Evolutionary conservation across 2,329 filamentous ascomycete species (phyloP), one percentile per base, ranked within the genome.

Genomic region (Hirsutella thompsonii): DNA sequence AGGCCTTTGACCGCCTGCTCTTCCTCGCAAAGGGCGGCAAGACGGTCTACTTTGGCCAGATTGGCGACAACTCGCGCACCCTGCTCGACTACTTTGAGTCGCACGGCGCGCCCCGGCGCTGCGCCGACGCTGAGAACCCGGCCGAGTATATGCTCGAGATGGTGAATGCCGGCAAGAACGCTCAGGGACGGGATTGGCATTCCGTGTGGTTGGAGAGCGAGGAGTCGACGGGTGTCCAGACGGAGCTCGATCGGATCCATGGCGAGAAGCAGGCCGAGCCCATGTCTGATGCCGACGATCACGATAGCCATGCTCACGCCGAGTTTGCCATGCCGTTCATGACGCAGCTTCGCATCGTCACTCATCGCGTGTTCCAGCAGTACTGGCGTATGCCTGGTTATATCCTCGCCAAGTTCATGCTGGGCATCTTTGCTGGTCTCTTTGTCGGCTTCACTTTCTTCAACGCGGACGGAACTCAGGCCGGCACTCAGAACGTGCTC

Each of bases 381-480:
- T 89, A 89, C 67, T 90, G 85, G 83, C 74, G 85, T 36, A 85
- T 78, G 42, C 85, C 85, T 0, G 68, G 69, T 10, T 92, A 92
- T 60, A 78, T 92, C 52, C 83, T 85, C 58, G 74, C 82, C 42
- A 90, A 90, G 62, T 57, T 74, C 2, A 56, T 69, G 1, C 71
- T 90, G 16, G 79, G 63, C 2, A 47, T 72, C 39, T 67, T 76
- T 42, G 68, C 76, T 20, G 67, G 72, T 6, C 64, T 90, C 2
- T 89, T 89, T 54, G 81, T 88, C 44, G 83, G 82, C 1, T 83
- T 86, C 56, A 81, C 79, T 0, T 85, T 88, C 57, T 85, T 68
- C 61, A 37, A 64, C 3, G 54, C 63, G 5, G 43, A 74, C 6
- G 67, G 67, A 39, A 76, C 74, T 0, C 63, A 74, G 38, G 76